Conservation (phyloP, 352 stramenopile genomes). For the Peronospora tabacina region DNA sequence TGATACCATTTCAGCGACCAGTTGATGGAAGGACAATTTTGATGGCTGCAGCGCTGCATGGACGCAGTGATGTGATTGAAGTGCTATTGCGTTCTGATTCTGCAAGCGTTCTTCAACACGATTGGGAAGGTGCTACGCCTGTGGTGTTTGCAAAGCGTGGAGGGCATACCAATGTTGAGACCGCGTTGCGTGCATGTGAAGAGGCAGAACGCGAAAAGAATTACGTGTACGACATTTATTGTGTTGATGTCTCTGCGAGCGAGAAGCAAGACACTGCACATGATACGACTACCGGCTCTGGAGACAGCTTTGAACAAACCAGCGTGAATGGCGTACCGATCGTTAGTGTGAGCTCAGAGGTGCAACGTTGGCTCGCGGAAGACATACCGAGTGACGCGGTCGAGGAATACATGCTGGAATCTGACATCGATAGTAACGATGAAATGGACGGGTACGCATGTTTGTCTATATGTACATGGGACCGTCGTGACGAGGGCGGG, state of each 20-base stretch:
- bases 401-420: slow-evolving; percentile 75
- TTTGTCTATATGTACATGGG: slow-evolving; percentile 31
- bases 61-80: slow-evolving; percentile 75
- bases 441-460: slow-evolving; percentile 53
- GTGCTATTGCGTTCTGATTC: slow-evolving; percentile 41
- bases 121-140: slow-evolving; percentile 54
- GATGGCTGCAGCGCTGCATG: slow-evolving; percentile 70
- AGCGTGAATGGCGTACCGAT: slow-evolving; percentile 33
- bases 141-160: slow-evolving; percentile 49
- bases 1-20: slow-evolving; percentile 56
- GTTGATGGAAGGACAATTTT: slow-evolving; percentile 65
- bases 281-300: slow-evolving; percentile 9
- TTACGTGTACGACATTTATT: slow-evolving; percentile 84
- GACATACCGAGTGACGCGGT: slow-evolving; percentile 48
- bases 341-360: slow-evolving; percentile 65
- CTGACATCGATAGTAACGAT: slow-evolving; percentile 59
- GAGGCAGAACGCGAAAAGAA: slow-evolving; percentile 68
- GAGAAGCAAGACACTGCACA: slow-evolving; percentile 16
- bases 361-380: slow-evolving; percentile 72
- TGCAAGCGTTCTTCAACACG: slow-evolving; percentile 46
- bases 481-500: slow-evolving; percentile 12
- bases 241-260: slow-evolving; percentile 56
- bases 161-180: slow-evolving; percentile 50
- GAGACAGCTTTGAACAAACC: slow-evolving; percentile 15
- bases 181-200: slow-evolving; percentile 64